Evolutionary conservation across 2,329 filamentous ascomycete genomes (phyloP), one percentile per base, ranked within the genome.

Genomic region (Pezicula radicicola): DNA sequence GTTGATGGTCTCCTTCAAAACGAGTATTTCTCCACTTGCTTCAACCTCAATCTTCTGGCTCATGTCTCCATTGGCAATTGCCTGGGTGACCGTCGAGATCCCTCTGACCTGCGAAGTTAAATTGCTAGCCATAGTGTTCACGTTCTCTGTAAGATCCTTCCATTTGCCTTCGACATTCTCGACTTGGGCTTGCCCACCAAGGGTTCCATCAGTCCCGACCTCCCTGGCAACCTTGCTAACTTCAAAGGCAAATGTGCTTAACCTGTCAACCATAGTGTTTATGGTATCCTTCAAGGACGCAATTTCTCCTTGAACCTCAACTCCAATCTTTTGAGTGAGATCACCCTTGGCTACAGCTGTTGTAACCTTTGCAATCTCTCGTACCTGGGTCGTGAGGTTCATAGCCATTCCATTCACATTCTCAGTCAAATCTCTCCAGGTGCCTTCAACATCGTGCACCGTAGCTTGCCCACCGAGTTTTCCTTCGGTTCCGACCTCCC

Each of bases 341-440:
- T 99, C 93, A 66, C 93, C 93, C 69, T 88, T 89, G 48, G 93
- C 93, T 56, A 99, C 93, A 53, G 93, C 93, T 2, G 92, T 96
- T 3, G 93, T 97, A 54, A 99, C 94, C 66, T 93, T 91, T 56
- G 93, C 94, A 63, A 99, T 99, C 72, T 97, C 92, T 75, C 93
- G 87, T 67, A 99, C 94, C 75, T 99, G 93, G 5, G 94, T 96
- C 3, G 93, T 97, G 63, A 99, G 76, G 70, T 97, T 99, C 80
- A 94, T 95, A 67, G 93, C 93, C 93, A 99, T 97, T 61, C 92
- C 89, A 72, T 99, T 99, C 72, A 99, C 93, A 58, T 92, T 92
- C 66, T 93, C 88, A 3, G 93, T 99, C 56, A 99, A 78, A 68
- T 97, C 91, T 66, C 91, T 90, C 93, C 94, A 97, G 48, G 95